A percentile compares a stretch with the other conserved stretches of the same genome.
These are phyloP conservation scores for Tulasnella sp. DNA, from an alignment of 768 basidiomycete genomes.

Conservation along the genomic window DNA sequence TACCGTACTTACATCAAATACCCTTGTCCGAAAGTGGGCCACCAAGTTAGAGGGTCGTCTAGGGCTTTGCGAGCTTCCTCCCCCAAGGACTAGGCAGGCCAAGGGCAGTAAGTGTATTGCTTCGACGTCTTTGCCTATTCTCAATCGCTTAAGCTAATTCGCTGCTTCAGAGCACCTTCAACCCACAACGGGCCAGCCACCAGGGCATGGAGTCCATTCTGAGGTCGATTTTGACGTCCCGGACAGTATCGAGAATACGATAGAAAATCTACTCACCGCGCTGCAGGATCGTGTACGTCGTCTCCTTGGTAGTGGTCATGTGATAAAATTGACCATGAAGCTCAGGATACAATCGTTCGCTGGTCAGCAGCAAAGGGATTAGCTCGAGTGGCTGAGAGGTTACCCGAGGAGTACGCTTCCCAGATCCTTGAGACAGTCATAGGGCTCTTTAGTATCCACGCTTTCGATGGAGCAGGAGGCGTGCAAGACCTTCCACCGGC, in stretches of 20 bases:
- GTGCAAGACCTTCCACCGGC: conserved; percentile 69
- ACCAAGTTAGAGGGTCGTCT: conserved; percentile 70
- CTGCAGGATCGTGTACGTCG: conserved; percentile 76
- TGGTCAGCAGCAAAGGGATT: conserved; percentile 94
- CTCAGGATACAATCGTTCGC: conserved; percentile 89
- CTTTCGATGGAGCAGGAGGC: conserved; percentile 56
- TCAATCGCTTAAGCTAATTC: background rate
- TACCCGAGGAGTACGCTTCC: conserved; percentile 71
- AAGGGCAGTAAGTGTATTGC: conserved; percentile 38
- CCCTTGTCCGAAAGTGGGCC: conserved; percentile 67
- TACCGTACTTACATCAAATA: conserved; percentile 55
- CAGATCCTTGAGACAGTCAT: conserved; percentile 85
- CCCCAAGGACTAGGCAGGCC: conserved; percentile 45
- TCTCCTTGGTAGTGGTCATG: background rate
- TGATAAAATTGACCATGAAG: background rate
- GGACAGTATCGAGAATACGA: conserved; percentile 70
- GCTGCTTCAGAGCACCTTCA: background rate
- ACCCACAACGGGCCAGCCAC: background rate
- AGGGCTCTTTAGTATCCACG: conserved; percentile 75
- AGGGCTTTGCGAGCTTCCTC: conserved; percentile 62
- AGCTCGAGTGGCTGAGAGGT: conserved; percentile 77
- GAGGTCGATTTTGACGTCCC: conserved; percentile 67
- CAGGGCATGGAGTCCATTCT: background rate
- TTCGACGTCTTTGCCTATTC: background rate
- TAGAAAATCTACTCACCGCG: conserved; percentile 71